Percentiles rank a stretch among this genome's conserved stretches.
Conservation (phyloP, 176 grass and related monocot genomes). For the Coix lacrymajobi region DNA sequence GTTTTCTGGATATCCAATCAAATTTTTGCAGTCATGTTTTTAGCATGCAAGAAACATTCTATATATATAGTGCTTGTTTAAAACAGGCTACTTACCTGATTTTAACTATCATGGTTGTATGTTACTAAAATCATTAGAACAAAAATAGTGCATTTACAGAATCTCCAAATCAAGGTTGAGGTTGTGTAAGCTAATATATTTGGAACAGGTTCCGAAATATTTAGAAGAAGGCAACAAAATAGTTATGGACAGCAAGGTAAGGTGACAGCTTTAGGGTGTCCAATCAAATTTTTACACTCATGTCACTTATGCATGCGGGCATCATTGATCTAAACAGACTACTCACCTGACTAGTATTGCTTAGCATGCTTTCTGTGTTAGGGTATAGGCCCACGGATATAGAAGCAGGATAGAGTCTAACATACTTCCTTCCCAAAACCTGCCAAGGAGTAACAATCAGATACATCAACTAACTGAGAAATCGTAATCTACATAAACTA, state of each 20-base stretch:
- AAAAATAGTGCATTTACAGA: conserved; percentile 5
- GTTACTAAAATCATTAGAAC: background rate
- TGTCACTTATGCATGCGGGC: background rate
- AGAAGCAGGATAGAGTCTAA: conserved; percentile 82
- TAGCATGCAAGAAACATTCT: background rate
- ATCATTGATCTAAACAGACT: conserved; percentile 10
- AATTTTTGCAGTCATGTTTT: background rate
- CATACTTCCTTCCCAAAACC: conserved; percentile 92
- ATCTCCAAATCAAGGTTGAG: background rate
- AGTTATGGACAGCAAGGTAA: background rate
- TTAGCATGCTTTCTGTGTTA: conserved; percentile 64
- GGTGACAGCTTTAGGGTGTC: background rate
- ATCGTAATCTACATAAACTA: background rate
- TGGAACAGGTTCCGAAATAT: background rate
- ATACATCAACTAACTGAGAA: conserved; percentile 9
- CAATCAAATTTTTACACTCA: conserved; percentile 11
- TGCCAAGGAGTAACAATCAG: conserved; percentile 32
- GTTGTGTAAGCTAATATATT: background rate
- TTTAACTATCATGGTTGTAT: background rate
- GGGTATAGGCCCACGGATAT: conserved; percentile 59
- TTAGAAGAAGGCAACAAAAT: background rate
- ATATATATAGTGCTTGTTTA: background rate
- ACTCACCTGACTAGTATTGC: conserved; percentile 77
- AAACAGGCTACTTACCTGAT: background rate
- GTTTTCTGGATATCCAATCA: background rate